Evolutionary conservation across 2,329 filamentous ascomycete genomes (phyloP).

Genomic region (Fusarium redolens): DNA sequence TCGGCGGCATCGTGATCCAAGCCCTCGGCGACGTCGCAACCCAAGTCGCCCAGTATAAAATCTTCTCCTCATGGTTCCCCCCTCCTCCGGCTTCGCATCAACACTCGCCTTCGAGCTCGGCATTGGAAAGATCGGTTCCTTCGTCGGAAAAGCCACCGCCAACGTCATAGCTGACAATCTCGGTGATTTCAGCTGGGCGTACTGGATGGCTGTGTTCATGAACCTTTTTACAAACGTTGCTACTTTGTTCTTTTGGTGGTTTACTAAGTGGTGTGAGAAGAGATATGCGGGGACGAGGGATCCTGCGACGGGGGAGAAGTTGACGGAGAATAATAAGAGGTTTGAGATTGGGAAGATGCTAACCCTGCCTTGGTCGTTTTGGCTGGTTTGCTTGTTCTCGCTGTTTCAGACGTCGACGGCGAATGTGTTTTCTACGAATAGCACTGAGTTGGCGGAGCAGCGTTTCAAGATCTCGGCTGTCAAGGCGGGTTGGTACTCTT

Average conservation of each 20-base stretch:
- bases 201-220: slow-evolving; percentile 72
- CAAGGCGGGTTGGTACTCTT: slow-evolving; percentile 70
- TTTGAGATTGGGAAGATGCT: slow-evolving; percentile 67
- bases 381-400: slow-evolving; percentile 65
- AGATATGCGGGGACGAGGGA: slow-evolving; percentile 61
- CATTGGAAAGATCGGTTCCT: slow-evolving; percentile 70
- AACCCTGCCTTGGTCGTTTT: slow-evolving; percentile 69
- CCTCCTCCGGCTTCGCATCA: slow-evolving; percentile 70
- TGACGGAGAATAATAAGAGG: slow-evolving; percentile 70
- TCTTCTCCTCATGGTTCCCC: slow-evolving; percentile 75
- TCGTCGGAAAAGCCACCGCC: slow-evolving; percentile 69
- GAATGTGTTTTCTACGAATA: slow-evolving; percentile 65
- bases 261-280: slow-evolving; percentile 62
- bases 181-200: slow-evolving; percentile 71
- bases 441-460: slow-evolving; percentile 70
- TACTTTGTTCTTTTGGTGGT: slow-evolving; percentile 65
- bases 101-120: slow-evolving; percentile 70
- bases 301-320: slow-evolving; percentile 66
- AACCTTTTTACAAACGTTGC: slow-evolving; percentile 70
- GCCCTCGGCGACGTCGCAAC: slow-evolving; percentile 72
- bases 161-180: slow-evolving; percentile 68
- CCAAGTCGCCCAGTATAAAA: slow-evolving; percentile 72
- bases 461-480: slow-evolving; percentile 66
- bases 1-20: slow-evolving; percentile 65
- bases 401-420: slow-evolving; percentile 69